Evolutionary conservation across 352 stramenopile genomes (phyloP).

Genomic region (Phytopythium litorale): DNA sequence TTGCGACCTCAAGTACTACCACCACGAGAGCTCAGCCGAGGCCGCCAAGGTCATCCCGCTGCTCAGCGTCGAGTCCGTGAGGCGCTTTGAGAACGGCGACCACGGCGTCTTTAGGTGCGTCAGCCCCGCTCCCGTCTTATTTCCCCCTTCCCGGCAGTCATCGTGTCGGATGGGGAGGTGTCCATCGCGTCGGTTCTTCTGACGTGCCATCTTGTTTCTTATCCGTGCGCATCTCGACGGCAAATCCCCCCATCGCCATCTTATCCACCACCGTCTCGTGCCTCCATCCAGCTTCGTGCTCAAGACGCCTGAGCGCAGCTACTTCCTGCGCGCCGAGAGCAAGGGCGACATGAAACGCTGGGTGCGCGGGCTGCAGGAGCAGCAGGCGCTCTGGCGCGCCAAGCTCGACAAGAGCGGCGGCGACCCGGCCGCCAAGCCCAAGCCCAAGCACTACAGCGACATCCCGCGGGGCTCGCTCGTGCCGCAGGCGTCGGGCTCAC

Average conservation of each 20-base stretch:
- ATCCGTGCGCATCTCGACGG: neutral
- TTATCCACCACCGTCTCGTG: neutral
- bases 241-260: neutral
- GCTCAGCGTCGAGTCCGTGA: slow-evolving; percentile 70
- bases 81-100: slow-evolving; percentile 79
- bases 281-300: slow-evolving; percentile 59
- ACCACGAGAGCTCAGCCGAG: slow-evolving; percentile 48
- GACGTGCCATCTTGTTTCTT: slow-evolving; percentile 6
- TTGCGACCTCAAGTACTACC: slow-evolving; percentile 78
- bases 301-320: slow-evolving; percentile 71
- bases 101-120: slow-evolving; percentile 59
- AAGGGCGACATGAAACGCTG: slow-evolving; percentile 89
- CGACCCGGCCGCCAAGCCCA: slow-evolving; percentile 30
- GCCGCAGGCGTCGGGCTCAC: slow-evolving; percentile 34
- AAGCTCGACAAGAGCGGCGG: slow-evolving; percentile 37
- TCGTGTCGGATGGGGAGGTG: neutral
- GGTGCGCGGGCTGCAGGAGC: slow-evolving; percentile 75
- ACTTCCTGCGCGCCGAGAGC: slow-evolving; percentile 74
- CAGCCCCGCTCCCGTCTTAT: neutral
- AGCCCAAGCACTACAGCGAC: slow-evolving; percentile 77
- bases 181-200: neutral
- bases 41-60: slow-evolving; percentile 73
- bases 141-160: neutral
- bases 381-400: slow-evolving; percentile 78
- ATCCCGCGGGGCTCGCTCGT: slow-evolving; percentile 31